Base-by-base conservation (phyloP, 805 yeast species). In the Metschnikowia peoriensis region DNA sequence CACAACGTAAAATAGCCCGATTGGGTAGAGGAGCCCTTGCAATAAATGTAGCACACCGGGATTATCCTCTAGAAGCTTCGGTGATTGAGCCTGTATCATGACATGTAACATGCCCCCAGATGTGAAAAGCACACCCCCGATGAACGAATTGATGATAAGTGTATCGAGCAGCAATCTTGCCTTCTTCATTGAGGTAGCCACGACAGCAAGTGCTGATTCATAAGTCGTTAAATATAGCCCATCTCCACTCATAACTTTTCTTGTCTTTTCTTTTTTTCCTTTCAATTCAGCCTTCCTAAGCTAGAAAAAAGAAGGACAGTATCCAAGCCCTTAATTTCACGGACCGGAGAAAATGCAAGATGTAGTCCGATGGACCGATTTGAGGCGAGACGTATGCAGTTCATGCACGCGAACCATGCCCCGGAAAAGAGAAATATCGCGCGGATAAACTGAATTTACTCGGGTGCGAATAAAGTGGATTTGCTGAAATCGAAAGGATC, bases 121-220 rank as follows among this genome's bases (percentile, higher is more conserved):
- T 39, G 85, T 69, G 66, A 88, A 88, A 4, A 88, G 65, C 1
- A 86, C 57, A 0, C 90, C 94, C 4, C 91, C 96, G 54, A 86
- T 70, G 6, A 87, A 65, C 0, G 91, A 82, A 63, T 86, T 86
- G 17, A 87, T 61, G 0, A 82, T 57, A n/a, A 88, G 64, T 0
- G 84, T 76, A 52, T 84, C 85, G 5, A 83, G 58, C 56, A 82
- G 77, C 29, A 86, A 75, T 66, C 96, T 76, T 4, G 92, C 80
- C 62, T 88, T 88, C 67, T 88, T 88, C 94, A 88, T 88, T 2
- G 90, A 77, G 0, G 94, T 88, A 8, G 96, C 96, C 16, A 88
- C 93, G 40, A 87, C 86, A 0, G 96, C 94, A 47, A 88, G 67
- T 0, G 94, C 94, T 2, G 93, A 84, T 61, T 88, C 96, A 68